Percentiles rank a stretch among this genome's conserved stretches.
These are phyloP conservation scores for Acacia melanoxylon DNA, from an alignment of 306 rosid genomes.

Conservation along the genomic window DNA sequence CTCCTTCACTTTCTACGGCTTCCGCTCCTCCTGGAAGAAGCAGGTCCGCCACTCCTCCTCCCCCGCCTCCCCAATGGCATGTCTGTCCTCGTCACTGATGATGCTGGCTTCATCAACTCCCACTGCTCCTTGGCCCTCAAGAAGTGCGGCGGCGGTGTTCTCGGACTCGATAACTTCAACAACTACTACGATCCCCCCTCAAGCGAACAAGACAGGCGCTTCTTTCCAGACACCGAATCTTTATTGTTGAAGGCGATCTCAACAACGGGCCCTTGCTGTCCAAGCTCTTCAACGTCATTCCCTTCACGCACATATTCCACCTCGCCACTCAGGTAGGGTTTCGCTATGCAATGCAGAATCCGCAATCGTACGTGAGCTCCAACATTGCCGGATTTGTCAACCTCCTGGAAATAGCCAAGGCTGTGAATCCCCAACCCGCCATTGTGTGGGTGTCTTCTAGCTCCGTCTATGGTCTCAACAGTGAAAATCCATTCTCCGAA, in stretches of 20 bases:
- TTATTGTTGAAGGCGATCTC: slow-evolving; percentile 70
- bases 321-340: slow-evolving; percentile 89
- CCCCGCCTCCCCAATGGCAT: slow-evolving; percentile 71
- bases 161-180: slow-evolving; percentile 87
- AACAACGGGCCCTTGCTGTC: slow-evolving; percentile 68
- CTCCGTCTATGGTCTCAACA: slow-evolving; percentile 84
- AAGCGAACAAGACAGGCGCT: slow-evolving; percentile 67
- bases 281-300: slow-evolving; percentile 81
- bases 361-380: slow-evolving; percentile 70
- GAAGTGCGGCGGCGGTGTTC: slow-evolving; percentile 82
- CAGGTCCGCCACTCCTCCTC: slow-evolving; percentile 68
- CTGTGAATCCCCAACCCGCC: slow-evolving; percentile 76
- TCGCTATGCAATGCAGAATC: slow-evolving; percentile 91
- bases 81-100: slow-evolving; percentile 78
- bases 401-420: slow-evolving; percentile 67
- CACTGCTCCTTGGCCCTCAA: slow-evolving; percentile 80
- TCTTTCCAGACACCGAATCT: slow-evolving; percentile 50
- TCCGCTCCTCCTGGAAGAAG: slow-evolving; percentile 80
- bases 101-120: slow-evolving; percentile 72
- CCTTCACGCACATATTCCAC: slow-evolving; percentile 83
- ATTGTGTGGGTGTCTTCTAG: slow-evolving; percentile 89
- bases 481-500: too few species aligned
- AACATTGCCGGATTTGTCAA: slow-evolving; percentile 89
- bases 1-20: slow-evolving; percentile 66
- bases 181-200: slow-evolving; percentile 79